These are phyloP conservation scores for Coemansia sp. DNA, from an alignment of 192 early-diverging fungal species.

Conservation along the genomic window DNA sequence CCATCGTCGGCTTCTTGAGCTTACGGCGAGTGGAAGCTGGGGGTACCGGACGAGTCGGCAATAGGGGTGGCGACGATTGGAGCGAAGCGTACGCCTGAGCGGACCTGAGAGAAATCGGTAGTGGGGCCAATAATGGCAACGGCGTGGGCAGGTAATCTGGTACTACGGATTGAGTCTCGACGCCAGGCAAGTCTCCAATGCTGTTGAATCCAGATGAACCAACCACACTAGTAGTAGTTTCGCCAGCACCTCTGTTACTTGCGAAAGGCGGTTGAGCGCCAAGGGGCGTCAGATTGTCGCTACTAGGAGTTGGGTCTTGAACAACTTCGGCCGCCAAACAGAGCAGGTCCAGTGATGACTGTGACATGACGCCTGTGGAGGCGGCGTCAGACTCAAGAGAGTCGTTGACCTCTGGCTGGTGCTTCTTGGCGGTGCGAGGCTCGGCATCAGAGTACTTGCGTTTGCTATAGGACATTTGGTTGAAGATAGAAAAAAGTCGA, in stretches of 20 bases:
- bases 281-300: not conserved
- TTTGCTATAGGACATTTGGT: too few relatives aligned
- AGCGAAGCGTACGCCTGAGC: not conserved
- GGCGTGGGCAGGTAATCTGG: not conserved
- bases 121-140: not conserved
- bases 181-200: not conserved
- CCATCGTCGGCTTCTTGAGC: not conserved
- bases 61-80: not conserved
- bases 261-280: not conserved
- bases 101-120: not conserved
- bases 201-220: not conserved
- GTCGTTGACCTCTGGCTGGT: not conserved
- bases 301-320: not conserved
- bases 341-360: not conserved
- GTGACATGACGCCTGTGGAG: not conserved
- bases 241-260: not conserved
- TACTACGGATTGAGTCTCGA: not conserved
- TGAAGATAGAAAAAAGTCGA: not conserved
- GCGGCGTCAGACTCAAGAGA: accelerated
- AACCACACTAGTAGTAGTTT: not conserved
- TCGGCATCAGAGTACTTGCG: too few relatives aligned
- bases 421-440: not conserved
- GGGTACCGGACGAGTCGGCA: not conserved
- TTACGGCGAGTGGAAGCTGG: not conserved
- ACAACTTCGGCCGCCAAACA: not conserved